Base-by-base conservation (phyloP, 2,329 filamentous ascomycete genomes). In the Penicillium concentricum region DNA sequence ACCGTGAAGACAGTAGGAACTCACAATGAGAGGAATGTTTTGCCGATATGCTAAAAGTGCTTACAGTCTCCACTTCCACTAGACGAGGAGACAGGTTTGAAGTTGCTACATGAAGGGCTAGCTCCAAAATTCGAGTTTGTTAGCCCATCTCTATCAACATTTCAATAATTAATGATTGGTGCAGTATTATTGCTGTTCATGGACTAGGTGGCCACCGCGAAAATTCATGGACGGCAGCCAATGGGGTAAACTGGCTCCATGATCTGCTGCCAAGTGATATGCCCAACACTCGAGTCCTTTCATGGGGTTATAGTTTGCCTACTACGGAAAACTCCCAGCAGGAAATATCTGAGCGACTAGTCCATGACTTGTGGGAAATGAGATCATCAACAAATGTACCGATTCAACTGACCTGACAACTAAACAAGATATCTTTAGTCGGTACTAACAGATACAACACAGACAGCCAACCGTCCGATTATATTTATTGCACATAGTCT, bases 401-500 rank as follows among this genome's bases (percentile, higher is more conserved):
- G 16, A 43, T 9, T 8, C 8, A 16, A 5, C n/a, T 42, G 13
- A 10, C 8, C 13, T 8, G 13, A 24, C 13, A 12, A 4, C n/a
- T 2, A 28, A 13, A 20, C 5, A n/a, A 10, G 13, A 16, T 6
- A 15, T 15, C 30, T 32, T 32, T 4, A 15, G 24, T 24, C 13
- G 16, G 18, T 4, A 24, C 42, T 37, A 12, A 50, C 28, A 9
- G 5, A 38, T 41, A 26, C 34, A 49, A 18, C 44, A 15, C 51
- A 58, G 56, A 62, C 66, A 61, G 54, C 52, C 15, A 44, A 57
- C 20, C 64, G 61, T n/a, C 68, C 69, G 1, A 64, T 73, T 24
- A 63, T 72, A 2, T 73, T 72, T 41, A 60, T 73, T 20, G 58
- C 56, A 10, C 69, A 72, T 51, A 71, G 69, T 42, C 54, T 71